Conservation (phyloP, 306 rosid species). For the Coriaria nepalensis region DNA sequence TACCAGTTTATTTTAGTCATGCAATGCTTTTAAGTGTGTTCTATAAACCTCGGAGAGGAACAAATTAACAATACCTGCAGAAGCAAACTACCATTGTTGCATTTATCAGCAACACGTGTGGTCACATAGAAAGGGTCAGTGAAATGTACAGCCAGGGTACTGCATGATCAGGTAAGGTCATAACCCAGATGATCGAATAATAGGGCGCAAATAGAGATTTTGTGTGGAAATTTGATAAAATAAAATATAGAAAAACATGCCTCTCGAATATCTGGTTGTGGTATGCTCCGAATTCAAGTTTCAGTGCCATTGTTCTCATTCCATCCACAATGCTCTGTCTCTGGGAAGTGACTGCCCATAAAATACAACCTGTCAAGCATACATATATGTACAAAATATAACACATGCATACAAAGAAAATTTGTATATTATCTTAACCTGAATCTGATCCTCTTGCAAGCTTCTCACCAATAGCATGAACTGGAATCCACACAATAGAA, state of each 20-base stretch:
- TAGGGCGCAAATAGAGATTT: conserved; percentile 2
- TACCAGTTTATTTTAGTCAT: neutral
- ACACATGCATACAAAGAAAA: conserved; percentile 4
- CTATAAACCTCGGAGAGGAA: conserved; percentile 11
- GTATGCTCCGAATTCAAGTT: conserved; percentile 84
- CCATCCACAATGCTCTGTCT: conserved; percentile 89
- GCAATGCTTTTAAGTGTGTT: neutral
- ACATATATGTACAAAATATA: conserved; percentile 7
- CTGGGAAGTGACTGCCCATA: conserved; percentile 53
- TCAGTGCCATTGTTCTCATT: conserved; percentile 90
- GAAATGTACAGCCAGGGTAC: conserved; percentile 94
- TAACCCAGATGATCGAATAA: conserved; percentile 8
- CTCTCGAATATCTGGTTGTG: conserved; percentile 88
- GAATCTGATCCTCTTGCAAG: conserved; percentile 80
- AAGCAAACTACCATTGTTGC: conserved; percentile 83
- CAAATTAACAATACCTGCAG: conserved; percentile 57
- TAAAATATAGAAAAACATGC: conserved; percentile 19
- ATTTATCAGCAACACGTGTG: conserved; percentile 74
- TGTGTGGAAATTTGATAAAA: conserved; percentile 11
- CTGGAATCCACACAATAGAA: conserved; percentile 83
- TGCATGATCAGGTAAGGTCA: conserved; percentile 25
- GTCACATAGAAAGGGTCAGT: conserved; percentile 89
- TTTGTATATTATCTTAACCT: conserved; percentile 47
- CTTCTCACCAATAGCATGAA: conserved; percentile 53
- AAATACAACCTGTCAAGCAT: conserved; percentile 19